These are phyloP conservation scores for Mucor piriformis DNA, from an alignment of 371 early-diverging fungal genomes.

Conservation along the genomic window DNA sequence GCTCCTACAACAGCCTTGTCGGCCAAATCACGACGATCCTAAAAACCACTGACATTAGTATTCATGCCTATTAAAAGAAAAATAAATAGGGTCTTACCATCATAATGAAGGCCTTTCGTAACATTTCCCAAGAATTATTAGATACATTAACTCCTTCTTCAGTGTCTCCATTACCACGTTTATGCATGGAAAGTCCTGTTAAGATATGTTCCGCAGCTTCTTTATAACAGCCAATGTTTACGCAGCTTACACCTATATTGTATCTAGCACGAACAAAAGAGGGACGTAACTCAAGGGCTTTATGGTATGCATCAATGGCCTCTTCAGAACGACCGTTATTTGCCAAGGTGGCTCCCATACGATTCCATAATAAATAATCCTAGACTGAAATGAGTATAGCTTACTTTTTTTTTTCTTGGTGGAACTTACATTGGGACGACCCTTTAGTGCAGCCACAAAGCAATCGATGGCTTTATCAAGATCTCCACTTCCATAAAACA, in stretches of 20 bases:
- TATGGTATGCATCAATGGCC: slow-evolving; percentile 94
- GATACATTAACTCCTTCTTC: slow-evolving; percentile 67
- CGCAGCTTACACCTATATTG: slow-evolving; percentile 93
- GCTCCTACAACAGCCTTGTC: slow-evolving; percentile 63
- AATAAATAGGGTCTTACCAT: too few relatives aligned
- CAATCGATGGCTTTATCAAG: slow-evolving; percentile 96
- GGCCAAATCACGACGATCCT: slow-evolving; percentile 61
- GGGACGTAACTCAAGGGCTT: slow-evolving; percentile 92
- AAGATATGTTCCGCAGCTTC: slow-evolving; percentile 96
- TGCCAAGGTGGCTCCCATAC: slow-evolving; percentile 95
- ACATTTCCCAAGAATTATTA: slow-evolving; percentile 66
- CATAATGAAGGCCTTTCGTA: slow-evolving; percentile 65
- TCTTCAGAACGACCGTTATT: slow-evolving; percentile 79
- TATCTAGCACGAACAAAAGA: slow-evolving; percentile 94
- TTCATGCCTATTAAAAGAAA: not conserved
- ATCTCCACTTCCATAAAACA: slow-evolving; percentile 90
- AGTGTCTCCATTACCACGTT: slow-evolving; percentile 46
- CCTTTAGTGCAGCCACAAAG: slow-evolving; percentile 89
- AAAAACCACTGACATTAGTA: not conserved
- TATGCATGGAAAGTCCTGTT: slow-evolving; percentile 85
- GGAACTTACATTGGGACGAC: slow-evolving; percentile 79
- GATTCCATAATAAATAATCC: slow-evolving; percentile 97
- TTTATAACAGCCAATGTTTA: slow-evolving; percentile 88
- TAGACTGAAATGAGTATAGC: slow-evolving; percentile 11
- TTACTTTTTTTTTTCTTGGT: not conserved